A percentile compares a stretch with the other conserved stretches of the same genome.
These are phyloP conservation scores for Rhododendron kiyosumense DNA, from an alignment of 148 eudicot species.

Conservation along the genomic window DNA sequence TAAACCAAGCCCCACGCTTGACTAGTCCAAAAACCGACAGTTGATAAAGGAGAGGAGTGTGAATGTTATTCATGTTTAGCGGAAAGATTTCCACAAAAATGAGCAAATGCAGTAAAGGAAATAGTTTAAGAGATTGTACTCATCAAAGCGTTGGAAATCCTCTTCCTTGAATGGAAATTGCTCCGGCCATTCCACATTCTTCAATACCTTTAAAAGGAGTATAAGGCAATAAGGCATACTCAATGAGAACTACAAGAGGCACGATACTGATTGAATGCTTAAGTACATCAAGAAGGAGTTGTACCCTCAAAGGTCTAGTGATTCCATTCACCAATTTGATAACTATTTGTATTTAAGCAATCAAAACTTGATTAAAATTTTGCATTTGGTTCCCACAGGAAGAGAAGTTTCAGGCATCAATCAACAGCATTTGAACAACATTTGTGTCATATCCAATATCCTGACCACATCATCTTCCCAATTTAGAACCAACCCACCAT, in stretches of 20 bases:
- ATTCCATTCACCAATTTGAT: background rate
- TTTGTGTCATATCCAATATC: background rate
- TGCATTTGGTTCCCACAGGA: background rate
- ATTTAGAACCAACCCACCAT: slow-evolving; percentile 19
- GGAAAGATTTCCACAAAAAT: background rate
- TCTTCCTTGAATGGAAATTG: slow-evolving; percentile 90
- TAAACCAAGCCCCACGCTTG: background rate
- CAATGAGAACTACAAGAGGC: background rate
- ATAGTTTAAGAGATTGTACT: slow-evolving; percentile 42
- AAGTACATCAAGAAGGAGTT: background rate
- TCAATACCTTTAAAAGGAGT: slow-evolving; percentile 48
- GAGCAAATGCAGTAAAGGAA: slow-evolving; percentile 3
- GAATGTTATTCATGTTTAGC: background rate
- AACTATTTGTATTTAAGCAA: background rate
- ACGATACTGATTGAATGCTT: background rate
- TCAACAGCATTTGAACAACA: background rate
- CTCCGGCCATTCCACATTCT: slow-evolving; percentile 86
- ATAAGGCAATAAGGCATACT: background rate
- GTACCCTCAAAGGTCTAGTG: background rate
- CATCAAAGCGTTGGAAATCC: slow-evolving; percentile 93
- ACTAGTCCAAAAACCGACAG: background rate
- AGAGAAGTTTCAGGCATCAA: background rate
- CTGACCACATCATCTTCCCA: background rate
- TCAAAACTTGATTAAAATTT: background rate
- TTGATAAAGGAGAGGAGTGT: background rate